Evolutionary conservation across 1,139 yeast species (phyloP).

Genomic region (Saccharomycopsis hybrid): DNA sequence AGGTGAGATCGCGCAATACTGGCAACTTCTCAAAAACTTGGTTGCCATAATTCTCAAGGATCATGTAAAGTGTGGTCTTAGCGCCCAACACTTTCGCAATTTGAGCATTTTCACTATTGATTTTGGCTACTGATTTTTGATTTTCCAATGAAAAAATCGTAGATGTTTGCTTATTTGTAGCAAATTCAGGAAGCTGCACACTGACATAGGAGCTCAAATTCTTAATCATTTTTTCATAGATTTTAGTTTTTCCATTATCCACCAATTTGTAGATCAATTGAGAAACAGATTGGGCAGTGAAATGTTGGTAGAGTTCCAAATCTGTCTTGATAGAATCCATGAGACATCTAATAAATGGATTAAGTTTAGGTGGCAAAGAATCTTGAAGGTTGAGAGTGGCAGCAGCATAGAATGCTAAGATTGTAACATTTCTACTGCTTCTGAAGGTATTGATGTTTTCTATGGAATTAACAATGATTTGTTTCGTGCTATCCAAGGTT

Average conservation of each 20-base stretch:
- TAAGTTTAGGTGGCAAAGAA: conserved; percentile 69
- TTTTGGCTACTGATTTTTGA: conserved; percentile 20
- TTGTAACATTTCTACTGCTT: conserved; percentile 50
- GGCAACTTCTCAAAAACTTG: conserved; percentile 58
- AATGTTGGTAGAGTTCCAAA: conserved; percentile 55
- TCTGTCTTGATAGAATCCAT: conserved; percentile 92
- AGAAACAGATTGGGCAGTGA: conserved; percentile 68
- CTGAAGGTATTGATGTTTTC: conserved; percentile 59
- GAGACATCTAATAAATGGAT: conserved; percentile 80
- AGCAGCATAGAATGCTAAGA: conserved; percentile 71
- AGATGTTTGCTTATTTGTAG: conserved; percentile 46
- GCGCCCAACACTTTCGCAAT: conserved; percentile 19
- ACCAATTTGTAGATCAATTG: conserved; percentile 54
- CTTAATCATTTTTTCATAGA: conserved; percentile 82
- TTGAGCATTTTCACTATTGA: conserved; percentile 15
- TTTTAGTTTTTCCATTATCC: conserved; percentile 52
- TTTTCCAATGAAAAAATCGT: conserved; percentile 70
- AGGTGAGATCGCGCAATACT: conserved; percentile 58
- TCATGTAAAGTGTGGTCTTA: conserved; percentile 11
- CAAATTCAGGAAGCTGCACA: conserved; percentile 94
- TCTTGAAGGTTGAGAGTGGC: conserved; percentile 58
- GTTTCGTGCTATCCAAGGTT: conserved; percentile 73
- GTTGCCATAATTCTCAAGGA: conserved; percentile 41
- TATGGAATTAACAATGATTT: conserved; percentile 59
- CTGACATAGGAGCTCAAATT: conserved; percentile 90